phyloP scores from a whole-genome alignment of 306 rosid species.

The Glycine soja region DNA sequence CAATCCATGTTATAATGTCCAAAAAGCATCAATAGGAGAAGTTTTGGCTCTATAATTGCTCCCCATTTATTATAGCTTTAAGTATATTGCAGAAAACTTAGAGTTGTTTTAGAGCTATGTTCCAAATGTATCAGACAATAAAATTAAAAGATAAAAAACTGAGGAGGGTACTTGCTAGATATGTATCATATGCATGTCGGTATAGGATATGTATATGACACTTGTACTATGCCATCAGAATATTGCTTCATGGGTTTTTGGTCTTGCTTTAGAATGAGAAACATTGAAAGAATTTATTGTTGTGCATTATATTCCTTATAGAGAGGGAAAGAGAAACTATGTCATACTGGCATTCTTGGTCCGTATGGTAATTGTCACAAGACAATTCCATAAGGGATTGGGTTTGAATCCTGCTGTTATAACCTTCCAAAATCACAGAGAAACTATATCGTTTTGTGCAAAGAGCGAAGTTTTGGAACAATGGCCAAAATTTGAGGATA shows the following conservation, averaged over 20 bases:
- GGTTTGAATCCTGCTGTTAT: too few relatives aligned
- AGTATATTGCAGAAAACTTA: too few relatives aligned
- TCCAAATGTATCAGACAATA: too few relatives aligned
- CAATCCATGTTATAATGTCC: too few relatives aligned
- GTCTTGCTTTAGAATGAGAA: background rate
- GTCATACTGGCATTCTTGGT: background rate
- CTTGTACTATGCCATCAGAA: background rate
- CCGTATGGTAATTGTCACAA: too few relatives aligned
- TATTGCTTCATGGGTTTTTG: background rate
- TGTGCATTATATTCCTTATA: background rate
- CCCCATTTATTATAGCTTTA: too few relatives aligned
- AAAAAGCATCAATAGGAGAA: too few relatives aligned
- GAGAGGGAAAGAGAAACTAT: background rate
- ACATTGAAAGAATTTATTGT: background rate
- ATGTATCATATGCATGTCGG: background rate
- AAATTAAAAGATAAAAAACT: too few relatives aligned
- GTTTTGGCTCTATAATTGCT: too few relatives aligned
- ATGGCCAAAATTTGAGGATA: constrained; percentile 37
- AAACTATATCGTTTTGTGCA: constrained; percentile 6
- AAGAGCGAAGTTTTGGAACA: background rate
- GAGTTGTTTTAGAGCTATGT: too few relatives aligned
- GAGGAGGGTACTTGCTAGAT: too few relatives aligned
- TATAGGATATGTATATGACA: background rate
- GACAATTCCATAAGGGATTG: too few relatives aligned
- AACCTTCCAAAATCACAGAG: background rate